Evolutionary conservation across 192 early-diverging fungal genomes (phyloP).

Genomic region (Backusella circina): DNA sequence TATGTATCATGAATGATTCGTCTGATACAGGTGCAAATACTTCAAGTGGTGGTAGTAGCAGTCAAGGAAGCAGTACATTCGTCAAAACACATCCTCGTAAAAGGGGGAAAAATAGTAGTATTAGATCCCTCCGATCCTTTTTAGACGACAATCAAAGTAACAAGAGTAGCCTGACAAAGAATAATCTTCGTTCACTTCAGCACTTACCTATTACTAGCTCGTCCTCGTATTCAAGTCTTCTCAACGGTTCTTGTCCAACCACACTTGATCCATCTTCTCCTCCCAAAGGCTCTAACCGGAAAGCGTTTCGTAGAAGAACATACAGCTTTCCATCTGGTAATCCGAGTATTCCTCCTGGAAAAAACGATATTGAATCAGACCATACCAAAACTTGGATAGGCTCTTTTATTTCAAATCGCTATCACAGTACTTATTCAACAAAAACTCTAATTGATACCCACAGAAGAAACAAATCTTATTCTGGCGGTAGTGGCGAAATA

Average conservation of each 20-base stretch:
- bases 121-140: constrained; percentile 13
- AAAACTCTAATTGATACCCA: constrained; percentile 3
- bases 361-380: not conserved
- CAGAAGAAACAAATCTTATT: not conserved
- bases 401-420: constrained; percentile 19
- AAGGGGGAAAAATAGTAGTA: not conserved
- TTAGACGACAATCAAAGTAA: not conserved
- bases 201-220: not conserved
- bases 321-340: constrained; percentile 34
- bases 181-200: not conserved
- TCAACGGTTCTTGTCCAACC: not conserved
- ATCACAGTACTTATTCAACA: constrained; percentile 4
- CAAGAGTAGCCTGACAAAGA: not conserved
- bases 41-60: not conserved
- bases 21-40: not conserved
- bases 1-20: not conserved
- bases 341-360: not conserved
- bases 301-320: constrained; percentile 10
- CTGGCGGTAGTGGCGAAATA: constrained; percentile 17
- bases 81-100: not conserved
- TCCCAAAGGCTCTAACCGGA: not conserved
- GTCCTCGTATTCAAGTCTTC: not conserved
- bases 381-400: constrained; percentile 26
- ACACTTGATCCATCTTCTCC: not conserved
- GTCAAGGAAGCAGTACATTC: not conserved